These are phyloP conservation scores for Porogramme epimiltina DNA, from an alignment of 1,284 basidiomycete genomes.

Conservation along the genomic window DNA sequence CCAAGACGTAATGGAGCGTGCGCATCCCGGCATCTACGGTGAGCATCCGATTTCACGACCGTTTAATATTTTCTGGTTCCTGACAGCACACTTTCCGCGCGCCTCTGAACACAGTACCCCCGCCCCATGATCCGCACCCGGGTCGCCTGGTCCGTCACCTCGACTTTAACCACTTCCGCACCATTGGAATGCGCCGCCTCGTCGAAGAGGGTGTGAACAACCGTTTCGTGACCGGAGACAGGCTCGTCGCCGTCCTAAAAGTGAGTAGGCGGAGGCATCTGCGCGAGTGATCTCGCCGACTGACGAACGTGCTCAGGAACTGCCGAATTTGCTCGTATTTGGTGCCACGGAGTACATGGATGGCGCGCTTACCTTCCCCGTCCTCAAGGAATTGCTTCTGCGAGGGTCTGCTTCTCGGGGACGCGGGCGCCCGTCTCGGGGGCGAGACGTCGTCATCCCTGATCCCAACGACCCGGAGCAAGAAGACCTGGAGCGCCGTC, in stretches of 20 bases:
- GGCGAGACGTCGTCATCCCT: constrained; percentile 49
- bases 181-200: constrained; percentile 91
- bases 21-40: constrained; percentile 73
- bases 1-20: constrained; percentile 62
- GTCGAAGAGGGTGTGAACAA: constrained; percentile 88
- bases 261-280: constrained; percentile 44
- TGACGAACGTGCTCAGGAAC: constrained; percentile 56
- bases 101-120: constrained; percentile 53
- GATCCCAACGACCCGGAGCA: constrained; percentile 60
- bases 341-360: constrained; percentile 98
- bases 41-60: constrained; percentile 25
- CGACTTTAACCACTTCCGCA: constrained; percentile 93
- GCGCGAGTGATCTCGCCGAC: not conserved
- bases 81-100: constrained; percentile 6
- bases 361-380: constrained; percentile 78
- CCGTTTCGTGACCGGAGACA: constrained; percentile 90
- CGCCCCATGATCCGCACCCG: constrained; percentile 70
- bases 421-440: constrained; percentile 70
- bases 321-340: constrained; percentile 79
- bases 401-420: constrained; percentile 73
- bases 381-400: constrained; percentile 86
- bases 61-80: not conserved
- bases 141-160: constrained; percentile 78
- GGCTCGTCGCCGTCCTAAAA: constrained; percentile 83
- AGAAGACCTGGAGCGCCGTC: constrained; percentile 71